Evolutionary conservation across 2,329 filamentous ascomycete species (phyloP).

Genomic region (Pseudogymnoascus sp.): DNA sequence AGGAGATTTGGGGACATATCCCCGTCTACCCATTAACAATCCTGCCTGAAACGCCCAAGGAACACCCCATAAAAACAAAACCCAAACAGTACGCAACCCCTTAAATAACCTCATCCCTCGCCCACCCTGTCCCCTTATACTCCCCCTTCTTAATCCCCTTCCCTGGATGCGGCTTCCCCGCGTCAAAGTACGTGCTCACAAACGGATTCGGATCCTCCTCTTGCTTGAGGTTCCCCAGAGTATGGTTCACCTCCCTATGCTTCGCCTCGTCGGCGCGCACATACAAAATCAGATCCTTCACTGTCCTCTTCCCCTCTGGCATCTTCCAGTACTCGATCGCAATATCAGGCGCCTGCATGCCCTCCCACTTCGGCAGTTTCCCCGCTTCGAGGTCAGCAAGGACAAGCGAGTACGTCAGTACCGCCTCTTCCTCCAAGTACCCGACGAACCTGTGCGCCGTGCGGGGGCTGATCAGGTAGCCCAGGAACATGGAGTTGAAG

Average conservation of each 20-base stretch:
- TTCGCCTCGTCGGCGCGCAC: slow-evolving; percentile 84
- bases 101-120: slow-evolving; percentile 70
- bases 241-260: slow-evolving; percentile 94
- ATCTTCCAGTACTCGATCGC: slow-evolving; percentile 91
- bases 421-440: slow-evolving; percentile 94
- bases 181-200: slow-evolving; percentile 70
- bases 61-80: not conserved
- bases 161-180: slow-evolving; percentile 55
- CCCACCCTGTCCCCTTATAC: slow-evolving; percentile 66
- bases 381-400: slow-evolving; percentile 81
- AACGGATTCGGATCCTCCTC: slow-evolving; percentile 88
- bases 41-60: not conserved
- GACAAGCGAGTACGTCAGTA: slow-evolving; percentile 86
- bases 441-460: slow-evolving; percentile 94
- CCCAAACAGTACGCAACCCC: not conserved
- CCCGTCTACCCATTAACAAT: not conserved
- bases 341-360: slow-evolving; percentile 76
- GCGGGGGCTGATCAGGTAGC: slow-evolving; percentile 77
- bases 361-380: slow-evolving; percentile 72
- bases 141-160: slow-evolving; percentile 51
- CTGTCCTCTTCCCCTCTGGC: slow-evolving; percentile 71
- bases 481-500: slow-evolving; percentile 87
- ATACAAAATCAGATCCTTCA: slow-evolving; percentile 82
- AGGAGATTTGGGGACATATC: not conserved
- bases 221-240: slow-evolving; percentile 78